Conservation (phyloP, 495 filamentous ascomycete species). For the Hypoxylon trugodes region DNA sequence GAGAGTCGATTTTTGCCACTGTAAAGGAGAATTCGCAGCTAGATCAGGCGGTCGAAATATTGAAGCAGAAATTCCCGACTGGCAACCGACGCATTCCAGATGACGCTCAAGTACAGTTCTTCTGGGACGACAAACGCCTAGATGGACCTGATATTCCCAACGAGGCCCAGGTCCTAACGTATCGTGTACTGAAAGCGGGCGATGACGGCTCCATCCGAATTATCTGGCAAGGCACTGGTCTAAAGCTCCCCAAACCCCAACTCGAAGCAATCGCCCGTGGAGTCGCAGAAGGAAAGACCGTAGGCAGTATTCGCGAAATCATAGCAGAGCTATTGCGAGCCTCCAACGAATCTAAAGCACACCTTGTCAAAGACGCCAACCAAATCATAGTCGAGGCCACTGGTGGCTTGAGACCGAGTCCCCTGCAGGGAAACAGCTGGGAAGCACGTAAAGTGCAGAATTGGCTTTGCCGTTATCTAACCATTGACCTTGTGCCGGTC, state of each 20-base stretch:
- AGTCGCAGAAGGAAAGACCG: conserved; percentile 13
- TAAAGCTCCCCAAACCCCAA: conserved; percentile 19
- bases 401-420: conserved; percentile 43
- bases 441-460: conserved; percentile 35
- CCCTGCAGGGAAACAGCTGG: conserved; percentile 48
- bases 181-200: conserved; percentile 16
- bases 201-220: conserved; percentile 25
- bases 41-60: not conserved
- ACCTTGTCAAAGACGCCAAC: conserved; percentile 24
- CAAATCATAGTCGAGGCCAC: conserved; percentile 42
- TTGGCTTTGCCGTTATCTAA: conserved; percentile 50
- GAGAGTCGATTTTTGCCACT: conserved; percentile 3
- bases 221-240: conserved; percentile 3
- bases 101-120: conserved; percentile 30
- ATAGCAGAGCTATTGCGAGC: conserved; percentile 12
- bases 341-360: not conserved
- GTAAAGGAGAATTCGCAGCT: conserved; percentile 16
- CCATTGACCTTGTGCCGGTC: conserved; percentile 31
- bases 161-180: not conserved
- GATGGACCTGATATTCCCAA: conserved; percentile 18
- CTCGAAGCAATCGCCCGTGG: conserved; percentile 15
- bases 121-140: conserved; percentile 10
- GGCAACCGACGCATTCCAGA: conserved; percentile 8
- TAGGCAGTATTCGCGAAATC: conserved; percentile 29
- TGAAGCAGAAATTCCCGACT: conserved; percentile 18